phyloP scores from a whole-genome alignment of 208 protist species.

The Herpetomonas tarakana region DNA sequence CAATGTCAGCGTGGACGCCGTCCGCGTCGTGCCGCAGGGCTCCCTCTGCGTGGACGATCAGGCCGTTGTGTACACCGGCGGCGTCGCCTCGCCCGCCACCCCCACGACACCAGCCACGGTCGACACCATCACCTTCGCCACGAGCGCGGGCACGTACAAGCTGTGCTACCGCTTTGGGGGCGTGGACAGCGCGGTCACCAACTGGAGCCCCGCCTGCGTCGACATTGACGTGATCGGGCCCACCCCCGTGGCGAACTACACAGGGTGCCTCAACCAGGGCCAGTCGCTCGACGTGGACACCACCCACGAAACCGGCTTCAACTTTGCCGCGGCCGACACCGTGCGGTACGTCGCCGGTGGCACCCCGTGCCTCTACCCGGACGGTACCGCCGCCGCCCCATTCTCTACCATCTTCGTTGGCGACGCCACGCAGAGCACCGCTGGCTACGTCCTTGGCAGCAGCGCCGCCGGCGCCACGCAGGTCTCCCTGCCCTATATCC shows the following conservation, averaged over 20 bases:
- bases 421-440: conserved; percentile 35
- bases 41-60: conserved; percentile 51
- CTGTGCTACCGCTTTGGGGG: conserved; percentile 84
- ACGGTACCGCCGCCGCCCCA: conserved; percentile 19
- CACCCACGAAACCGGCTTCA: conserved; percentile 19
- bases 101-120: conserved; percentile 6
- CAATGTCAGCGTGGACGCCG: conserved; percentile 25
- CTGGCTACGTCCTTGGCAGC: conserved; percentile 29
- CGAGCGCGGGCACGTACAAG: conserved; percentile 54
- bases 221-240: conserved; percentile 28
- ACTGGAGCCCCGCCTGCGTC: conserved; percentile 84
- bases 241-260: conserved; percentile 36
- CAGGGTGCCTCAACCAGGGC: conserved; percentile 63
- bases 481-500: conserved; percentile 37
- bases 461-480: conserved; percentile 5
- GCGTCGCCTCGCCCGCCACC: conserved; percentile 10
- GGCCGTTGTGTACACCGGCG: conserved; percentile 45
- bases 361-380: conserved; percentile 46
- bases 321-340: conserved; percentile 31
- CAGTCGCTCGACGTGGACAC: conserved; percentile 50
- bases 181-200: conserved; percentile 22
- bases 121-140: conserved; percentile 52
- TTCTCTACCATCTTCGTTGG: conserved; percentile 39
- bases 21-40: conserved; percentile 66
- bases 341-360: conserved; percentile 52